Conservation (phyloP, 2,329 filamentous ascomycete genomes). For the Fusarium scirpi region DNA sequence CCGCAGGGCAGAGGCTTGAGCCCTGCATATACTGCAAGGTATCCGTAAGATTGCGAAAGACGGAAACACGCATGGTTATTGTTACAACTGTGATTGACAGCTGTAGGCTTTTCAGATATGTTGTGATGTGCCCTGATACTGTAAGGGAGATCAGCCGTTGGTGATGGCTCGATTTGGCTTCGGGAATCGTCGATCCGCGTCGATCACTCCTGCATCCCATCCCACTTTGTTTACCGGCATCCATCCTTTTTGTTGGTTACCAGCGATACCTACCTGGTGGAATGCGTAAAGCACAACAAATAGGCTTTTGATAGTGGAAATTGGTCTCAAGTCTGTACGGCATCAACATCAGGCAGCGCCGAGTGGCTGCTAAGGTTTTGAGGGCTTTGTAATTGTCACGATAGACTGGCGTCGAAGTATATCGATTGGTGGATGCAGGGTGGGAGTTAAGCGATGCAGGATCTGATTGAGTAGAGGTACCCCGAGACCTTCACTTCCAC, state of each 20-base stretch:
- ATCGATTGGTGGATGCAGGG: background rate
- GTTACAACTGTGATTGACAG: background rate
- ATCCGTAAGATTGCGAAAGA: background rate
- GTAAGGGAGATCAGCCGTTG: constrained; percentile 20
- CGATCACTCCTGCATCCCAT: constrained; percentile 35
- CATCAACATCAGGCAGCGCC: background rate
- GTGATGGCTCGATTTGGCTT: constrained; percentile 19
- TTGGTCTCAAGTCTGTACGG: background rate
- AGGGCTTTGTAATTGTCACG: background rate
- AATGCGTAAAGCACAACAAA: background rate
- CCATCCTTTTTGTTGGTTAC: background rate
- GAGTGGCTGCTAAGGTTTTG: constrained; percentile 4
- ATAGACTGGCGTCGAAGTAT: background rate
- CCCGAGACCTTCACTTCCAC: background rate
- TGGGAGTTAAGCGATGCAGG: background rate
- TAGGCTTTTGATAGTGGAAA: background rate
- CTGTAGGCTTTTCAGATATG: background rate
- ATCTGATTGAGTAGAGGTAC: background rate
- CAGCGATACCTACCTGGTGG: background rate
- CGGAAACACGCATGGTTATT: background rate
- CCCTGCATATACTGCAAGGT: background rate
- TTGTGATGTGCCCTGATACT: background rate
- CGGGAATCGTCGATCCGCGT: constrained; percentile 41
- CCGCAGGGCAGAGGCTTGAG: background rate
- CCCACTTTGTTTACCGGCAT: constrained; percentile 9